Base-by-base conservation (phyloP, 2,329 filamentous ascomycete genomes). In the Alternaria arbusti region DNA sequence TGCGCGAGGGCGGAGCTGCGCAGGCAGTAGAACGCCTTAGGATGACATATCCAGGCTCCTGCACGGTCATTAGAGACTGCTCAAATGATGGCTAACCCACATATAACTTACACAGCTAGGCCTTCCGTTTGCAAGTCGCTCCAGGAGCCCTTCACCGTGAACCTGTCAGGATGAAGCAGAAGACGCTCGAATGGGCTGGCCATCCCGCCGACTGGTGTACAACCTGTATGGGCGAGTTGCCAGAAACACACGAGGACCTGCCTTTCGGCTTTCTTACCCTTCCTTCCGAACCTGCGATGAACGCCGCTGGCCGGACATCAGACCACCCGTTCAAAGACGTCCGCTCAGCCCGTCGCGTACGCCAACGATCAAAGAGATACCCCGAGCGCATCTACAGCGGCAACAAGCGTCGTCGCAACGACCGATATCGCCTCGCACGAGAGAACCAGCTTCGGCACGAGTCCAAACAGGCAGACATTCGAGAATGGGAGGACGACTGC, bases 311-410 rank as follows among this genome's bases (percentile, higher is more conserved):
- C 23, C 46, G 57, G 32, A 45, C 32, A 20, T 52, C 57, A 30
- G 57, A 59, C 12, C 57, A 59, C 10, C 57, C 57, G 2, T 59
- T 59, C 36, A 59, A 20, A 25, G 57, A 59, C 47, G n/a, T 54
- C 4, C 25, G 57, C n/a, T 43, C 47, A 3, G 57, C 57, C 32
- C 36, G 25, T 20, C 17, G 17, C 13, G 17, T 49, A 17, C 47
- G 44, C 15, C 57, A 54, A 20, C 57, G 47, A 22, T 23, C 47
- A 1, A 52, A 30, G n/a, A 54, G 4, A 26, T 32, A 59, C 47
- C 17, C 32, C 1, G 28, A 32, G 36, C 46, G 47, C 13, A 45
- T 23, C 7, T 45, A 51, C 15, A 43, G 15, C n/a, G 30, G 55
- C 1, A 58, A 51, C 30, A 58, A 51, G 30, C 55, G 45, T 22